Evolutionary conservation across 139 green algal species (phyloP).

Genomic region (Gonium pectorale): DNA sequence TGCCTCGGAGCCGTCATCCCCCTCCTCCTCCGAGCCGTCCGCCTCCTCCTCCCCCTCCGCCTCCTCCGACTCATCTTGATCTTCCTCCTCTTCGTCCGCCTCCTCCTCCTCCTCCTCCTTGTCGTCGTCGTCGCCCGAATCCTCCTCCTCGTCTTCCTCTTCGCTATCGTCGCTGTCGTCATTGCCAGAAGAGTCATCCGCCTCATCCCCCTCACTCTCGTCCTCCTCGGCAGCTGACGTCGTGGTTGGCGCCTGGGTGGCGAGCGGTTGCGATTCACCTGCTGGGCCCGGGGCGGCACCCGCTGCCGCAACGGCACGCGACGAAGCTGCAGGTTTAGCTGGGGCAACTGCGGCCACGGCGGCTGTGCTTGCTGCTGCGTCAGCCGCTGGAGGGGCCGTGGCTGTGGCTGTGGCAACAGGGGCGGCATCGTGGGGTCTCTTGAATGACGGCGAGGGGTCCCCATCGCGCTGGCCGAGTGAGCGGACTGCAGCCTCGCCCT

Average conservation of each 20-base stretch:
- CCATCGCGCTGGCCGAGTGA: background rate
- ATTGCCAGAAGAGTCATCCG: background rate
- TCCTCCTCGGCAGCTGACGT: background rate
- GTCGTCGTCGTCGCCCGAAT: background rate
- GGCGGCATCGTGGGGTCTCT: too few species aligned
- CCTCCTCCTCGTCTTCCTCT: background rate
- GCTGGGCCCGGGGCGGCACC: background rate
- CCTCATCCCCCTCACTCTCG: background rate
- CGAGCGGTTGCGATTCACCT: too few species aligned
- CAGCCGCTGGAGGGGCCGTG: background rate
- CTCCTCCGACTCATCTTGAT: background rate
- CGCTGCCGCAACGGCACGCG: background rate
- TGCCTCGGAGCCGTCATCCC: conserved; percentile 16
- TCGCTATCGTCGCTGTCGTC: background rate
- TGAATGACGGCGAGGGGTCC: too few species aligned
- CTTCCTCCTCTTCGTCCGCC: conserved; percentile 18
- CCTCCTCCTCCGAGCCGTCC: background rate
- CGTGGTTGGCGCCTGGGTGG: too few species aligned
- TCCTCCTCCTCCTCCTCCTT: background rate
- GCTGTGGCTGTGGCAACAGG: too few species aligned
- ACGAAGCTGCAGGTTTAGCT: background rate
- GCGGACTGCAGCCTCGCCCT: background rate
- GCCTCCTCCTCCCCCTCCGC: background rate
- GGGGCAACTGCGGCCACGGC: background rate
- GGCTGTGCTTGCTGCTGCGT: background rate